These are phyloP conservation scores for Pseudozyma sp. DNA, from an alignment of 1,284 basidiomycete species.

Conservation along the genomic window DNA sequence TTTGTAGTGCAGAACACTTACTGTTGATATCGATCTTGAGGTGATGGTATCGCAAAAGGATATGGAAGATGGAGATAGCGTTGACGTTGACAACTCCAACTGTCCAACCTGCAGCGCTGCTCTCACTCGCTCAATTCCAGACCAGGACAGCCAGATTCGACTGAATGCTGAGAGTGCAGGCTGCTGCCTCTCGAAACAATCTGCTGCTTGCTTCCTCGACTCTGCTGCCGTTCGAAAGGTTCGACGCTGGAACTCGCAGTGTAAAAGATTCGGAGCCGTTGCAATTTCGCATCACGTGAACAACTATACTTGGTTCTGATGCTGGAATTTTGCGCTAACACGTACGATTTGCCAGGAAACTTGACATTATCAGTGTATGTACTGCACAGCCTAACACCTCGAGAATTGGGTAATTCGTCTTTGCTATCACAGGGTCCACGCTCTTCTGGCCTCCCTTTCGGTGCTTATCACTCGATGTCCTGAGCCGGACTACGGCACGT, in stretches of 20 bases:
- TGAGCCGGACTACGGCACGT: too few relatives aligned
- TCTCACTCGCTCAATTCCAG: too few relatives aligned
- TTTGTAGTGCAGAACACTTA: constrained; percentile 28
- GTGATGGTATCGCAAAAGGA: constrained; percentile 48
- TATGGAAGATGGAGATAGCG: constrained; percentile 18
- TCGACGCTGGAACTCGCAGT: neutral
- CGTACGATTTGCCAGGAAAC: neutral
- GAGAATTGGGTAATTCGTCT: too few relatives aligned
- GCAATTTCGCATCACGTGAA: neutral
- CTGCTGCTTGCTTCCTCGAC: too few relatives aligned
- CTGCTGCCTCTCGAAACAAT: too few relatives aligned
- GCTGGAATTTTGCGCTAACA: neutral
- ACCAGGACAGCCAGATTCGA: too few relatives aligned
- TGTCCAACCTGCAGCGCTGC: neutral
- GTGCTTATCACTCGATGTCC: too few relatives aligned
- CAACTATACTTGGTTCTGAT: neutral
- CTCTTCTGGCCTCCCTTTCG: neutral
- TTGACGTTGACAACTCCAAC: constrained; percentile 10
- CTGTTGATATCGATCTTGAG: constrained; percentile 53
- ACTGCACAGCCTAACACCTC: neutral
- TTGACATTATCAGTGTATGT: neutral
- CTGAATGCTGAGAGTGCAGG: too few relatives aligned
- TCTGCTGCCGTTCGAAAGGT: neutral
- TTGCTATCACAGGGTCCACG: neutral
- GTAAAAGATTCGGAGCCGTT: neutral